phyloP scores from a whole-genome alignment of 805 yeast species.

The Wickerhamiella lipophila region DNA sequence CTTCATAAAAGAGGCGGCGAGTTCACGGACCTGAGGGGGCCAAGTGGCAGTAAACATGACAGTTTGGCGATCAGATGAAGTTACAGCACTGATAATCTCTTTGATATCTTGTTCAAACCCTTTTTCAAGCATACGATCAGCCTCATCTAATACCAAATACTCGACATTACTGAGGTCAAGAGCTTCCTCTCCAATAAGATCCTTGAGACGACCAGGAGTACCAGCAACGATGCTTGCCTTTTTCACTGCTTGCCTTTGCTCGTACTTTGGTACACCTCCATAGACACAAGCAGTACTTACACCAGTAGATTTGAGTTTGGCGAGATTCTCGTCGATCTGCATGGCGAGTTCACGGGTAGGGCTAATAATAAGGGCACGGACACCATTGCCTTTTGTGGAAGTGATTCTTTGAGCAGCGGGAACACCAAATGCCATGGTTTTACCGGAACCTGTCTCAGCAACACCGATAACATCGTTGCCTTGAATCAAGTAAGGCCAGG shows the following conservation, averaged over 20 bases:
- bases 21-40: slow-evolving; percentile 96
- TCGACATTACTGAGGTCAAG: slow-evolving; percentile 53
- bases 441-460: slow-evolving; percentile 97
- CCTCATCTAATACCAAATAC: slow-evolving; percentile 88
- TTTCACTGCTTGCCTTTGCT: slow-evolving; percentile 60
- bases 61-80: slow-evolving; percentile 56
- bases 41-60: slow-evolving; percentile 99
- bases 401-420: slow-evolving; percentile 78
- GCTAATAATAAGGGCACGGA: slow-evolving; percentile 72
- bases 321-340: slow-evolving; percentile 79
- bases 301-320: slow-evolving; percentile 45
- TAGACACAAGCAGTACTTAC: slow-evolving; percentile 73
- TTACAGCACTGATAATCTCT: slow-evolving; percentile 54
- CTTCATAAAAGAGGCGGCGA: slow-evolving; percentile 76
- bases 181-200: slow-evolving; percentile 78
- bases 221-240: slow-evolving; percentile 77
- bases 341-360: slow-evolving; percentile 97
- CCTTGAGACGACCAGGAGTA: slow-evolving; percentile 95
- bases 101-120: slow-evolving; percentile 97
- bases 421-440: slow-evolving; percentile 93
- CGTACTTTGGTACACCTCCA: slow-evolving; percentile 96
- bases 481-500: slow-evolving; percentile 81
- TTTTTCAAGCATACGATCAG: slow-evolving; percentile 96
- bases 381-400: slow-evolving; percentile 33
- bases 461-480: slow-evolving; percentile 88